phyloP scores from a whole-genome alignment of 2,329 filamentous ascomycete genomes.

The Nothophoma quercina region DNA sequence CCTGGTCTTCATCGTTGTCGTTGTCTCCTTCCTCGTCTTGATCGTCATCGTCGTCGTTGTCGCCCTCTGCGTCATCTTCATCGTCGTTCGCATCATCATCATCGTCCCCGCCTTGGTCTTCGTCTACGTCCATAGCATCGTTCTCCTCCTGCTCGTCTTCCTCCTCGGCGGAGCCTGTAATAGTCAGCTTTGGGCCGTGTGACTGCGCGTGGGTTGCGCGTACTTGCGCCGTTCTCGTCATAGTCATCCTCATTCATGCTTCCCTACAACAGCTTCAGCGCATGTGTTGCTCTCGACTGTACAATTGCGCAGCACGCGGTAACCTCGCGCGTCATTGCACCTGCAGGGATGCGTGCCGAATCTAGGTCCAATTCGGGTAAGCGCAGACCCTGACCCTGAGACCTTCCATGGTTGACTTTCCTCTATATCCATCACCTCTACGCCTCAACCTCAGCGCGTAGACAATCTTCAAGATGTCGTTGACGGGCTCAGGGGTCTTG shows the following conservation, averaged over 20 bases:
- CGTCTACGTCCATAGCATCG: conserved; percentile 55
- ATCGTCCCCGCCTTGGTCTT: conserved; percentile 52
- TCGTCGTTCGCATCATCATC: conserved; percentile 53
- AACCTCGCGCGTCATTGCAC: conserved; percentile 13
- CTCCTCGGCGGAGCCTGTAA: conserved; percentile 35
- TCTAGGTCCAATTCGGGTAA: background rate
- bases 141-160: conserved; percentile 47
- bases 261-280: conserved; percentile 20
- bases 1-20: conserved; percentile 54
- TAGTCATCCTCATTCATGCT: conserved; percentile 58
- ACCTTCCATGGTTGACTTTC: too few species aligned
- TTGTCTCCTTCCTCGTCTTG: conserved; percentile 53
- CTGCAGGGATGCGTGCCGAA: conserved; percentile 6
- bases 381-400: too few species aligned
- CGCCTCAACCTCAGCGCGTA: too few species aligned
- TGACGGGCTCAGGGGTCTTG: too few species aligned
- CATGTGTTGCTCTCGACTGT: conserved; percentile 8
- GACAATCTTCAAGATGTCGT: too few species aligned
- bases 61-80: conserved; percentile 51
- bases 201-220: conserved; percentile 10
- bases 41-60: conserved; percentile 51
- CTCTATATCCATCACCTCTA: too few species aligned
- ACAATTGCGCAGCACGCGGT: conserved; percentile 1
- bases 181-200: conserved; percentile 12
- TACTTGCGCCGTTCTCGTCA: conserved; percentile 51